These are phyloP conservation scores for Deinandra increscens DNA, from an alignment of 129 eudicot genomes.

Conservation along the genomic window DNA sequence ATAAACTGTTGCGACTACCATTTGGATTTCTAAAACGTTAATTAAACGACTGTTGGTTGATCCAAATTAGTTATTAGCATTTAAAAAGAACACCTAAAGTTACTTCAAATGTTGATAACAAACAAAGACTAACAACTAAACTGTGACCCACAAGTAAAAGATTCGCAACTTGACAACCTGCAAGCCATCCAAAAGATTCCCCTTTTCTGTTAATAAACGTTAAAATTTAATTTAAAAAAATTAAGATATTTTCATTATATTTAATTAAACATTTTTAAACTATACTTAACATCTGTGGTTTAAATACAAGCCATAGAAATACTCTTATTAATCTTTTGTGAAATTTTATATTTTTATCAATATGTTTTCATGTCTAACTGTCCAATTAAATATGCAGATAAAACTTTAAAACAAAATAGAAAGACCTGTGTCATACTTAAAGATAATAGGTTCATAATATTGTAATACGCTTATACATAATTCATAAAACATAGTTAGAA, in stretches of 20 bases:
- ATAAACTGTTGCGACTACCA: not conserved
- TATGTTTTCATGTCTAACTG: too few species aligned
- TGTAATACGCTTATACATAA: too few species aligned
- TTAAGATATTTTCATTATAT: not conserved
- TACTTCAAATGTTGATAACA: not conserved
- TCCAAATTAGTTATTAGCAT: not conserved
- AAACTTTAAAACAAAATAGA: too few species aligned
- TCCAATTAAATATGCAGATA: too few species aligned
- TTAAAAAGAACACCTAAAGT: not conserved
- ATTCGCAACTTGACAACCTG: not conserved
- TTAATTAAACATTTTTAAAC: not conserved
- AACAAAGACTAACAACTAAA: not conserved
- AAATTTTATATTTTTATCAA: too few species aligned
- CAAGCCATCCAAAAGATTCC: not conserved
- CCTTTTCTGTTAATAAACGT: not conserved
- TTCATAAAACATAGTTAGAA: too few species aligned
- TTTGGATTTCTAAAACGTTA: not conserved
- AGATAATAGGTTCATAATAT: too few species aligned
- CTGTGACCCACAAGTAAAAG: conserved; percentile 2
- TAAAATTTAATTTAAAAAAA: not conserved
- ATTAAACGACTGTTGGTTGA: not conserved
- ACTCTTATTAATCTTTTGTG: too few species aligned
- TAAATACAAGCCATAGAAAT: not conserved
- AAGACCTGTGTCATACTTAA: too few species aligned
- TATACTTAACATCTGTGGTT: not conserved